Conservation (phyloP, 1,284 basidiomycete genomes). For the Cryptococcus jaspeensis region DNA sequence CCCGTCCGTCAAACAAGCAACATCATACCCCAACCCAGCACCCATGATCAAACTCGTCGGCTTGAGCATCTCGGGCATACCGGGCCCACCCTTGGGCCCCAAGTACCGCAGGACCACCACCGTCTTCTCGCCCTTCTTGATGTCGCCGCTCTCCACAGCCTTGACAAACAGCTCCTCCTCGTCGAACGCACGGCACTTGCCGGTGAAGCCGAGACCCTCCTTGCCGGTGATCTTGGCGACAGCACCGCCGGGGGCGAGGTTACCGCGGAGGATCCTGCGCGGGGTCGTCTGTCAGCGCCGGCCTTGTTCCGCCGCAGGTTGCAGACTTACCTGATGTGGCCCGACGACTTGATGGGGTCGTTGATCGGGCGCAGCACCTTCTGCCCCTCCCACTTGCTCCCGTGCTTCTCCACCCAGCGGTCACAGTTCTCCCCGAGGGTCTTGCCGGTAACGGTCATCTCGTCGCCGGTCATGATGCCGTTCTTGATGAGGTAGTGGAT, state of each 20-base stretch:
- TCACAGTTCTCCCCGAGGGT: slow-evolving; percentile 89
- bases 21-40: slow-evolving; percentile 84
- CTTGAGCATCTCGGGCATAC: slow-evolving; percentile 85
- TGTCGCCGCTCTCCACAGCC: slow-evolving; percentile 75
- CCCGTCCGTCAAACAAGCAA: slow-evolving; percentile 93
- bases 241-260: slow-evolving; percentile 83
- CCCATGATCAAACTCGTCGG: slow-evolving; percentile 91
- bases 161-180: slow-evolving; percentile 81
- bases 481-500: slow-evolving; percentile 78
- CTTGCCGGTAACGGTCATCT: slow-evolving; percentile 91
- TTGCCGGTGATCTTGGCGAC: slow-evolving; percentile 97
- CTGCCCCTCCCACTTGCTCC: slow-evolving; percentile 68
- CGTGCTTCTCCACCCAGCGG: slow-evolving; percentile 67
- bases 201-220: slow-evolving; percentile 76
- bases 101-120: slow-evolving; percentile 92
- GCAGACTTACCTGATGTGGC: slow-evolving; percentile 63
- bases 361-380: slow-evolving; percentile 75
- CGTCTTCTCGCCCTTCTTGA: slow-evolving; percentile 72
- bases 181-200: slow-evolving; percentile 56
- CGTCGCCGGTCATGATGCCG: slow-evolving; percentile 82
- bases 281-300: too few relatives aligned
- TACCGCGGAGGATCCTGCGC: slow-evolving; percentile 81
- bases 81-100: slow-evolving; percentile 89
- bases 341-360: slow-evolving; percentile 86
- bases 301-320: too few relatives aligned